Base-by-base conservation (phyloP, 78 protist species). In the Guillardia theta region DNA sequence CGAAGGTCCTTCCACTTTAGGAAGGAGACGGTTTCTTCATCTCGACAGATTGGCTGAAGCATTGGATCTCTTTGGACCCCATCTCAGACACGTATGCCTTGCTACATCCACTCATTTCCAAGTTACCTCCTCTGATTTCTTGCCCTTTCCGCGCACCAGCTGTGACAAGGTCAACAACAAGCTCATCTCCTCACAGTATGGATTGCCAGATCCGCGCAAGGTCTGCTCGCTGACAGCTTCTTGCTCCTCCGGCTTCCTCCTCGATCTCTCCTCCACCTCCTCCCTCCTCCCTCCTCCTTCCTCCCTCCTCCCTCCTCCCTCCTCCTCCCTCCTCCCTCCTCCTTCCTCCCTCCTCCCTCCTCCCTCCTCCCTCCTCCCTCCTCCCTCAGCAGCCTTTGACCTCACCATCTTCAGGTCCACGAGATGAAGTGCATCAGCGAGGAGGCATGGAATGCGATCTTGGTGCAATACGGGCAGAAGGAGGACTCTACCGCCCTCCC, bases 41-140 rank as follows among this genome's bases (percentile, higher is more conserved):
- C 33, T 8, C 33, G 1, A 43, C 90, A 6, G 90, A 78, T 36
- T 78, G 90, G 90, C 90, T 78, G 37, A 78, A 78, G 90, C 90
- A 78, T 30, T 78, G 90, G 90, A 50, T 78, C 8, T 36, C 47
- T 24, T 4, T 33, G 43, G 45, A 77, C 88, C 88, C 78, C 87
- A 22, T 15, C 5, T 36, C 4, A 37, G 39, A 22, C 87, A 22
- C 33, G 39, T 70, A 64, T 64, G 78, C 78, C 78, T 19, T 64
- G 78, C n/a, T 12, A 12, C 10, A 5, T 12, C 9, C 15, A 12
- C 41, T 64, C 78, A 27, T 8, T 12, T 27, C 21, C 15, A 30
- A 12, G 8, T 6, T 64, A 22, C 78, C 78, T 30, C 15, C 15
- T 43, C 12, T 43, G 47, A 37, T 36, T 70, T 70, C 78, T 12